Evolutionary conservation across 306 rosid species (phyloP).

Genomic region (Quercus dentata): DNA sequence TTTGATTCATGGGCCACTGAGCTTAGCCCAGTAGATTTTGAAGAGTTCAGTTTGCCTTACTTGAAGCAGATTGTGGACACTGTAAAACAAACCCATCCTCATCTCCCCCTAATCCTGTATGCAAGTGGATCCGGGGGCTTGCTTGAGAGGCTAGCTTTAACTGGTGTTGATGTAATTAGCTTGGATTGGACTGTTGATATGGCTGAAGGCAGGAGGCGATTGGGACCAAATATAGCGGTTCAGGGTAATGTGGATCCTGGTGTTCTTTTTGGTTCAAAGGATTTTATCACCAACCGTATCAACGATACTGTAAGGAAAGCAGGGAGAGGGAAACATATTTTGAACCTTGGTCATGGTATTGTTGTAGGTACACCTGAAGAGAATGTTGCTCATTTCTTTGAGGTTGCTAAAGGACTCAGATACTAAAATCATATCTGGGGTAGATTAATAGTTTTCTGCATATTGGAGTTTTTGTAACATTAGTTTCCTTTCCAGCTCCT

Average conservation of each 20-base stretch:
- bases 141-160: slow-evolving; percentile 84
- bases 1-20: slow-evolving; percentile 97
- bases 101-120: slow-evolving; percentile 85
- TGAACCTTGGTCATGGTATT: slow-evolving; percentile 65
- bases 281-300: slow-evolving; percentile 74
- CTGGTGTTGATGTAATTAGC: slow-evolving; percentile 91
- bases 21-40: slow-evolving; percentile 91
- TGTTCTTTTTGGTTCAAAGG: slow-evolving; percentile 91
- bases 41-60: slow-evolving; percentile 93
- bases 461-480: slow-evolving; percentile 13
- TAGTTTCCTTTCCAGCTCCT: neutral
- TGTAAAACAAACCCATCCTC: slow-evolving; percentile 76
- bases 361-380: slow-evolving; percentile 46
- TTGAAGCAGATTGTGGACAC: slow-evolving; percentile 83
- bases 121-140: slow-evolving; percentile 98
- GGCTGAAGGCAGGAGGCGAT: slow-evolving; percentile 87
- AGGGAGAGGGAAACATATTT: slow-evolving; percentile 70
- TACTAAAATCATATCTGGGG: slow-evolving; percentile 32
- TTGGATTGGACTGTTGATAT: slow-evolving; percentile 98
- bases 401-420: slow-evolving; percentile 85
- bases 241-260: slow-evolving; percentile 99
- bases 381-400: slow-evolving; percentile 92
- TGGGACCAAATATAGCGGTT: slow-evolving; percentile 76
- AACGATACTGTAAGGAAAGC: slow-evolving; percentile 85
- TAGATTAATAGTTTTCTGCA: slow-evolving; percentile 12